These are phyloP conservation scores for Phytophthora gonapodyides DNA, from an alignment of 352 stramenopile species.

Conservation along the genomic window DNA sequence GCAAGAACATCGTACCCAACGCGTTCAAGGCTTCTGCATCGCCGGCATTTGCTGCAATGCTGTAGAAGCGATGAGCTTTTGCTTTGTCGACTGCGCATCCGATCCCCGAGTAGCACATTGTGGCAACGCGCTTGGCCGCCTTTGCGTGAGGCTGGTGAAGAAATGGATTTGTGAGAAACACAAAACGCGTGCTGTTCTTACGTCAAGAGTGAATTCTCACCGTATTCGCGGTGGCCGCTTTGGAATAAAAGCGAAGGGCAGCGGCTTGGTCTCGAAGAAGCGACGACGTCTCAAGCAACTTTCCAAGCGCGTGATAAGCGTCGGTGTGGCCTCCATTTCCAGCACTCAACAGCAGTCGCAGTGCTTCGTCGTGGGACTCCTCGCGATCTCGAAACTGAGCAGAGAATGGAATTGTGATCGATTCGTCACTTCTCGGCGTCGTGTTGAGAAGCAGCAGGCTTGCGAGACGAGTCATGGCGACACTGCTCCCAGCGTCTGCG, in stretches of 20 bases:
- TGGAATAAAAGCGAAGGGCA: conserved; percentile 64
- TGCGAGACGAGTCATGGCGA: conserved; percentile 64
- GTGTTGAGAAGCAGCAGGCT: conserved; percentile 43
- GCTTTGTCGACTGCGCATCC: conserved; percentile 53
- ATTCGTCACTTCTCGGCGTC: conserved; percentile 7
- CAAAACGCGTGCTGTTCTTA: neutral
- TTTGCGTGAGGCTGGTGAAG: conserved; percentile 38
- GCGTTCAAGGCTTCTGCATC: conserved; percentile 74
- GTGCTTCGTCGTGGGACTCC: conserved; percentile 62
- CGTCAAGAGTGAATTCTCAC: conserved; percentile 12
- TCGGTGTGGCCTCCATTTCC: conserved; percentile 44
- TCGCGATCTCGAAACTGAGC: conserved; percentile 54
- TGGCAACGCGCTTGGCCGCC: conserved; percentile 59
- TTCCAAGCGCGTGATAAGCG: conserved; percentile 48
- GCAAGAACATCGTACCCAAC: conserved; percentile 42
- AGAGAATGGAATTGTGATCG: conserved; percentile 9
- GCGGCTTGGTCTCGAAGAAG: conserved; percentile 54
- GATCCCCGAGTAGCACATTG: conserved; percentile 68
- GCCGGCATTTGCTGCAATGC: conserved; percentile 49
- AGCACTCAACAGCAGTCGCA: conserved; percentile 61
- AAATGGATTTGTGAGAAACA: conserved; percentile 1
- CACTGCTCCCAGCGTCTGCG: conserved; percentile 38
- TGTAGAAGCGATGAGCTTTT: conserved; percentile 59
- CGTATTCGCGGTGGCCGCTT: conserved; percentile 45
- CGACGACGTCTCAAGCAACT: conserved; percentile 58